phyloP scores from a whole-genome alignment of 2,329 filamentous ascomycete genomes.

The Colletotrichum falcatum region DNA sequence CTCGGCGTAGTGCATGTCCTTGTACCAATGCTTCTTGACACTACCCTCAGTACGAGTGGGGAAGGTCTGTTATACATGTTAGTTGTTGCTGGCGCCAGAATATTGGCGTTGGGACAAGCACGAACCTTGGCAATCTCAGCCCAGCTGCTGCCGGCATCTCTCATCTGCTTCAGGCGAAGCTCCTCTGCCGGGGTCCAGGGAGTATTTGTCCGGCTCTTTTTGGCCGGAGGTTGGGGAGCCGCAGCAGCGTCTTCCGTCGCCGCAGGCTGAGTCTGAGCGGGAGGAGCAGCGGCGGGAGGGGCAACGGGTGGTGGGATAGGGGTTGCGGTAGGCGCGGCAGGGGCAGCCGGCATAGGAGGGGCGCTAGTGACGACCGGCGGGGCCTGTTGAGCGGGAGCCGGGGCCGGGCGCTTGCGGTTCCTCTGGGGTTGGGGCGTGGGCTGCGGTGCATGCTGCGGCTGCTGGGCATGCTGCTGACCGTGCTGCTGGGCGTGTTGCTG shows the following conservation, averaged over 20 bases:
- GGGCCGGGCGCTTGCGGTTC: constrained; percentile 47
- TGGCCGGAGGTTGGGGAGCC: constrained; percentile 66
- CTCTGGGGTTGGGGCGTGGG: constrained; percentile 50
- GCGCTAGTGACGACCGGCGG: constrained; percentile 48
- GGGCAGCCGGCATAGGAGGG: constrained; percentile 45
- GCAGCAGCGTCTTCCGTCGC: constrained; percentile 49
- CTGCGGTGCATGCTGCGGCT: constrained; percentile 47
- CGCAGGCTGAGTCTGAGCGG: constrained; percentile 48
- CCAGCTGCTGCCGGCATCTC: constrained; percentile 94
- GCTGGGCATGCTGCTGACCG: constrained; percentile 46
- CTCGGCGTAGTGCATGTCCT: constrained; percentile 99
- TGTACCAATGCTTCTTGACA: constrained; percentile 99
- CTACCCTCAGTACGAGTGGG: constrained; percentile 94
- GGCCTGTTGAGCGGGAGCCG: constrained; percentile 53
- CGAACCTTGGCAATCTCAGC: constrained; percentile 96
- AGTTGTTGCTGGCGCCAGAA: background rate
- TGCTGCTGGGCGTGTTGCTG: constrained; percentile 48
- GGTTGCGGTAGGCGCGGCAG: constrained; percentile 50
- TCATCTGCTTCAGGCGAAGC: constrained; percentile 90
- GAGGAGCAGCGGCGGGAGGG: constrained; percentile 47
- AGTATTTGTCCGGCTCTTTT: constrained; percentile 98
- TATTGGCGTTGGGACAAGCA: constrained; percentile 13
- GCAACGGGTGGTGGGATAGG: constrained; percentile 51
- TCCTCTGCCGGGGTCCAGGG: constrained; percentile 98
- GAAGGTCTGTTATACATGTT: constrained; percentile 75